Percentiles rank a stretch among this genome's conserved stretches.
Evolutionary conservation across 441 rosid genomes (phyloP).

Genomic region (Adansonia grandidieri): DNA sequence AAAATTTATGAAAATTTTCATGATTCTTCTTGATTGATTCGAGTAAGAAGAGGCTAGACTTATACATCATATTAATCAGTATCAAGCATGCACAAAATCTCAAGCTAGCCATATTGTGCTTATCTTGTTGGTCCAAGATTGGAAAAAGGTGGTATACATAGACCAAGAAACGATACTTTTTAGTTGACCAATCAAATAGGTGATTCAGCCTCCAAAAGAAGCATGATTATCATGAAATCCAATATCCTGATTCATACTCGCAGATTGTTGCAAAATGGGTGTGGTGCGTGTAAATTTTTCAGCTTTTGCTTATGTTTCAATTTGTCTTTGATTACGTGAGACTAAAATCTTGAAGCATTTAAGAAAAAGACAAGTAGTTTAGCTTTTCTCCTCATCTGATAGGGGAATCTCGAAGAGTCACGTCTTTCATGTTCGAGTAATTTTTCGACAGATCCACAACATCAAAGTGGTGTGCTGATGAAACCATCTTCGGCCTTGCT

Average conservation of each 20-base stretch:
- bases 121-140: neutral
- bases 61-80: no score
- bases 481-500: neutral
- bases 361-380: neutral
- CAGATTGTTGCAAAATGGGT: neutral
- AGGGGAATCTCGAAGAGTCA: neutral
- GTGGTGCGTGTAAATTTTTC: slow-evolving; percentile 11
- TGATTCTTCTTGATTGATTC: no score
- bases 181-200: neutral
- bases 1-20: no score
- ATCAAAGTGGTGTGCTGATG: slow-evolving; percentile 23
- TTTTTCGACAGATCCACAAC: slow-evolving; percentile 13
- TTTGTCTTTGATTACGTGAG: slow-evolving; percentile 6
- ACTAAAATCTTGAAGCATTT: neutral
- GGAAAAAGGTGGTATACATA: neutral
- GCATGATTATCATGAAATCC: neutral
- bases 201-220: neutral
- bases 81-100: neutral
- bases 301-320: neutral
- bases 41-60: no score
- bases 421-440: slow-evolving; percentile 8
- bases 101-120: slow-evolving; percentile 31
- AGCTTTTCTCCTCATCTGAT: slow-evolving; percentile 12
- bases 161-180: neutral
- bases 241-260: slow-evolving; percentile 2